Conservation (phyloP, 148 eudicot species). For the Persicaria maculosa region DNA sequence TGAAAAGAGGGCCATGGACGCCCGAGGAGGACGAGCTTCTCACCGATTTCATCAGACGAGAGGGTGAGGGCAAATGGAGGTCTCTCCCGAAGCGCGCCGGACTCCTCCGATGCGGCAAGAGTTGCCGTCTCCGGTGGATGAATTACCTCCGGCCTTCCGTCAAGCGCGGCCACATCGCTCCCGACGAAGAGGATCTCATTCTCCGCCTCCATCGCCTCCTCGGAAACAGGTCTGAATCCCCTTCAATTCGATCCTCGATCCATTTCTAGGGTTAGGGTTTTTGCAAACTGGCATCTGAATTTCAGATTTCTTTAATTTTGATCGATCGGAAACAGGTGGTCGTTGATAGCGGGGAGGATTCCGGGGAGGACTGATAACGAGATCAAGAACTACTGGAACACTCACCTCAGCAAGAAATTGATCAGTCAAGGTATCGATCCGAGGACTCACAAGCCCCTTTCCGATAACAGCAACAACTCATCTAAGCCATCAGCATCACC, state of each 20-base stretch:
- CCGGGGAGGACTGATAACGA: constrained; percentile 66
- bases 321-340: constrained; percentile 38
- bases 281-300: neutral
- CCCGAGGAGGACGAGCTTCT: constrained; percentile 51
- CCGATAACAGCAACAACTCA: neutral
- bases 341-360: constrained; percentile 57
- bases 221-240: constrained; percentile 37
- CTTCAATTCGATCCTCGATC: neutral
- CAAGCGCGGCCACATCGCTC: constrained; percentile 51
- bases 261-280: constrained; percentile 1
- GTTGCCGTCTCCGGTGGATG: constrained; percentile 66
- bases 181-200: constrained; percentile 62
- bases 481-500: neutral
- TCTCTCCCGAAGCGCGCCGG: constrained; percentile 32
- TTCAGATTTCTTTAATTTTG: neutral
- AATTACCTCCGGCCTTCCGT: constrained; percentile 50
- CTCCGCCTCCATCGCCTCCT: constrained; percentile 65
- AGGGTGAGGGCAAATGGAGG: constrained; percentile 17
- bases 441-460: constrained; percentile 50
- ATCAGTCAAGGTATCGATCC: constrained; percentile 65
- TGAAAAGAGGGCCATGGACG: constrained; percentile 66
- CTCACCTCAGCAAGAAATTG: constrained; percentile 58
- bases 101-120: constrained; percentile 53
- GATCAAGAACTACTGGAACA: constrained; percentile 68
- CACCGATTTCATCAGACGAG: constrained; percentile 22